Evolutionary conservation across 2,329 filamentous ascomycete genomes (phyloP), one percentile per base, ranked within the genome.

Genomic region (Sphaerostilbella broomeana): DNA sequence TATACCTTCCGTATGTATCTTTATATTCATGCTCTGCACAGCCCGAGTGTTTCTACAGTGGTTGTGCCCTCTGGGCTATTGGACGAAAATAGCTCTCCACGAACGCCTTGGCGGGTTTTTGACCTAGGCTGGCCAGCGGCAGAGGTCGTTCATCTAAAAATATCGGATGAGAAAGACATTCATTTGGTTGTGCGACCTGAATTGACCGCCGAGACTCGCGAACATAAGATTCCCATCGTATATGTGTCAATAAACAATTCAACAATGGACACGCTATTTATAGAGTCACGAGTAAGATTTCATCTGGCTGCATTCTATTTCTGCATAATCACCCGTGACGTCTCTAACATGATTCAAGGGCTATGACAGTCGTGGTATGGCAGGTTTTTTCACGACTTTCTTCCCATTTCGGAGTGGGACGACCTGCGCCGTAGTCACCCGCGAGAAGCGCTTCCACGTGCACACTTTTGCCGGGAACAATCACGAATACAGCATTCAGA

Each of bases 381-480:
- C 47, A 2, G 47, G 49, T 4, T 47, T 59, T 3, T 58, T 57
- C 37, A 58, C 56, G 3, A 50, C 55, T n/a, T 52, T 59, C 24
- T 49, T 49, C 3, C 45, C 52, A 1, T 51, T 57, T 13, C 48
- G 44, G 15, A 32, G 39, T n/a, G 43, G 45, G 16, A 28, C 36
- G 8, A 40, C 45, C 9, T 54, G 53, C 32, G 49, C 48, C 3
- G 42, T 58, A 21, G 48, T 58, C 11, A 54, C 52, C 1, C 50
- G 55, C 1, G 50, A 55, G 33, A 55, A 56, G 17, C 42, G 45
- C 12, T 43, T 58, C 1, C 47, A 55, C 22, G 44, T 57, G 16
- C 44, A 49, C 19, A 40, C 44, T 9, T 38, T 52, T 9, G 35
- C 24, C 3, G 38, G 43, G 8, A 20, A 40, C 15, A 39, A 33